phyloP scores from a whole-genome alignment of 2,329 filamentous ascomycete species.

The Fusarium sp. region DNA sequence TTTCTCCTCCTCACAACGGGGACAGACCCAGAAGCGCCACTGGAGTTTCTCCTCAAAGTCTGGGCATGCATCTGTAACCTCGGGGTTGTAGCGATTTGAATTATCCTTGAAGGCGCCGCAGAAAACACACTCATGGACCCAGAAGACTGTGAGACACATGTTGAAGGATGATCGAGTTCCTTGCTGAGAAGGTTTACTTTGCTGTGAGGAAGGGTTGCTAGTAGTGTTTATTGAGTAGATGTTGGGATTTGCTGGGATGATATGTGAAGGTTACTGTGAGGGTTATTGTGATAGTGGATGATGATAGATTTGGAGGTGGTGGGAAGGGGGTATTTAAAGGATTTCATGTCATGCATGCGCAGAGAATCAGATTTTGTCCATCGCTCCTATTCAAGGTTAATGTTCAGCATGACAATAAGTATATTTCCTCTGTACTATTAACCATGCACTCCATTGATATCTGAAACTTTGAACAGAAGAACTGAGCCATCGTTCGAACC shows the following conservation, averaged over 20 bases:
- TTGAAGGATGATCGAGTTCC: not conserved
- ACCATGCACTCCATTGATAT: not conserved
- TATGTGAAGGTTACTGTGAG: not conserved
- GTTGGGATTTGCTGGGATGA: not conserved
- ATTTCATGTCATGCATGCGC: not conserved
- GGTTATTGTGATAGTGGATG: not conserved
- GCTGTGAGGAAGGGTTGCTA: not conserved
- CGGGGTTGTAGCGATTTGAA: not conserved
- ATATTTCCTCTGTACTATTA: not conserved
- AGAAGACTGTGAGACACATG: not conserved
- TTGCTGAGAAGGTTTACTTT: too few species aligned
- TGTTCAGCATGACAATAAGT: not conserved
- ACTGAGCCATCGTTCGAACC: not conserved
- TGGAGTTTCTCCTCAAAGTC: not conserved
- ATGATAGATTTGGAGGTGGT: not conserved
- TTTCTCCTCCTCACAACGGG: not conserved
- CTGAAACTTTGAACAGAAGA: fast-evolving
- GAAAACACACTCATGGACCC: not conserved
- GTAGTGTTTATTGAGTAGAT: not conserved
- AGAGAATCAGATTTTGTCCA: too few species aligned
- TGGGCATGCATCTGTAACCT: not conserved
- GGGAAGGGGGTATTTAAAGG: not conserved
- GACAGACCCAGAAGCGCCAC: not conserved
- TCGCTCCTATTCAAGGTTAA: not conserved
- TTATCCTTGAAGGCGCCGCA: not conserved